Base-by-base conservation (phyloP, 371 early-diverging fungal species). In the Mucor velutinosus region DNA sequence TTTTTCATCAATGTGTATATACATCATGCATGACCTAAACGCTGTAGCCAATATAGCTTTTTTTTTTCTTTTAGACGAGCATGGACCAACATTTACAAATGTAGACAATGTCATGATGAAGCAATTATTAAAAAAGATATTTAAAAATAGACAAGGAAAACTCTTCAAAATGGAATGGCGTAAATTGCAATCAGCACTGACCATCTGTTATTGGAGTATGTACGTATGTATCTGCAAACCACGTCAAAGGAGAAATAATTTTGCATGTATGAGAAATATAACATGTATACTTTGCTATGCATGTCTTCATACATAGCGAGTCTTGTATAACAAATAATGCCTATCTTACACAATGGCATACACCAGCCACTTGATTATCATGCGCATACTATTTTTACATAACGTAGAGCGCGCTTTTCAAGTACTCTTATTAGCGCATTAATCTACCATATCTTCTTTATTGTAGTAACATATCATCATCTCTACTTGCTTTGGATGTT, bases 141-240 rank as follows among this genome's bases (percentile, higher is more conserved):
- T 51, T 51, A 51, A 51, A 51, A 51, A 51, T 51, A 51, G 51
- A 51, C 25, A 25, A 23, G 25, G 25, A 51, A 51, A 25, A 12
- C 23, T 51, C 37, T 25, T 51, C n/a, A 51, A 23, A 23, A 25
- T 45, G n/a, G 45, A 45, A 45, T 30, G 37, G 58, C 58, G 58
- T 58, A 58, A 35, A 58, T 35, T 58, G 19, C 33, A 58, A 58
- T 58, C 37, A 58, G 35, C 58, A 58, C 58, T 58, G 51, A 25
- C 25, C 25, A 23, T 51, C 23, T 51, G 3, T 51, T 25, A 51
- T 25, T 51, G 25, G 21, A 25, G 14, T 51, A 23, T 51, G 12
- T 8, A 23, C 2, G 37, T 37, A 14, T 14, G 37, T 35, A 35
- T 14, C 12, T 37, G 12, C 37, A 37, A 37, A 37, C 37, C 2